These are phyloP conservation scores for Arabidopsis hybrid DNA, from an alignment of 441 rosid species.

Conservation along the genomic window DNA sequence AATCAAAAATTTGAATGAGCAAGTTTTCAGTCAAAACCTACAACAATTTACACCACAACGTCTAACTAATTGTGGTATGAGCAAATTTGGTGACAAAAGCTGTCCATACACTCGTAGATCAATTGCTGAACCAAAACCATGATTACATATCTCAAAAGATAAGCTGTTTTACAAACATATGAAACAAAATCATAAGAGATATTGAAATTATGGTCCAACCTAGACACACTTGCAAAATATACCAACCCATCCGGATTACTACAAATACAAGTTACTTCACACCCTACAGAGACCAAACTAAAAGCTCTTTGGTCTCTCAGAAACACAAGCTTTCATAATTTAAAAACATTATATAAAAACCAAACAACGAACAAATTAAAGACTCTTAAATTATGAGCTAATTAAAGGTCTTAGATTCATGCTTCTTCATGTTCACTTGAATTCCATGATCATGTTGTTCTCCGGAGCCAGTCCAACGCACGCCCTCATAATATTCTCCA, in stretches of 20 bases:
- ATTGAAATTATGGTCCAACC: slow-evolving; percentile 20
- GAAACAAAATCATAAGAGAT: neutral
- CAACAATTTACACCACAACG: no score
- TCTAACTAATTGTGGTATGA: neutral
- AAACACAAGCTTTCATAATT: slow-evolving; percentile 27
- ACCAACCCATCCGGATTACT: slow-evolving; percentile 34
- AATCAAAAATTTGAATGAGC: neutral
- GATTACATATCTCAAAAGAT: neutral
- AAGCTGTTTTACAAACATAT: slow-evolving; percentile 19
- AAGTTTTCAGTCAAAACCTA: neutral
- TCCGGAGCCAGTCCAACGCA: slow-evolving; percentile 93
- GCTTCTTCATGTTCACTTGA: slow-evolving; percentile 56
- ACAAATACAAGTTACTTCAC: slow-evolving; percentile 26
- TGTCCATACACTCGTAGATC: neutral
- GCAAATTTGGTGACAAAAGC: neutral
- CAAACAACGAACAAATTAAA: slow-evolving; percentile 23
- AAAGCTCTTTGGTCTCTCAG: slow-evolving; percentile 33
- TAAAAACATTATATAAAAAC: slow-evolving; percentile 16
- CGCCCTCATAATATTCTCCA: slow-evolving; percentile 94
- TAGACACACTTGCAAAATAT: slow-evolving; percentile 23
- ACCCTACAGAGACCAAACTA: slow-evolving; percentile 35
- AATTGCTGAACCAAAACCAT: slow-evolving; percentile 20
- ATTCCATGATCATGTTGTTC: slow-evolving; percentile 97
- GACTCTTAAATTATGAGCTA: slow-evolving; percentile 15
- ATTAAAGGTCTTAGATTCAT: neutral